These are phyloP conservation scores for Smittium mucronatum DNA, from an alignment of 371 early-diverging fungal species.

Conservation along the genomic window DNA sequence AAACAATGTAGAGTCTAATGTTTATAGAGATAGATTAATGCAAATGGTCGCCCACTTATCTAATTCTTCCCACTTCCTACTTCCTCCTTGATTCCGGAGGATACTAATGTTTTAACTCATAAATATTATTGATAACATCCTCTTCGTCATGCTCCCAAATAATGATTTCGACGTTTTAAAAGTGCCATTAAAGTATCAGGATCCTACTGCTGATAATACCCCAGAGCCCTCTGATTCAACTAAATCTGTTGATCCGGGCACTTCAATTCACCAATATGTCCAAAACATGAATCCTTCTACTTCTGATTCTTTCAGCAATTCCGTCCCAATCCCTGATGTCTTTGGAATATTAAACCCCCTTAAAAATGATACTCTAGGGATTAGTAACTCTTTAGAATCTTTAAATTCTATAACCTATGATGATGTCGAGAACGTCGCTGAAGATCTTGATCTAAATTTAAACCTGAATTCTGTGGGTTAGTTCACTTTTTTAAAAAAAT, in stretches of 20 bases:
- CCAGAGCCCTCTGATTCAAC: background rate
- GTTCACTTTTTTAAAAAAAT: no score
- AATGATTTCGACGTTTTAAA: background rate
- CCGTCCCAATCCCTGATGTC: background rate
- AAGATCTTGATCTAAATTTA: background rate
- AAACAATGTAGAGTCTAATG: no score
- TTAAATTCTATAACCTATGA: background rate
- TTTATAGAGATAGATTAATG: no score
- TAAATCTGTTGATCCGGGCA: background rate
- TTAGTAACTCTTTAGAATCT: background rate
- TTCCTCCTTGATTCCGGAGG: no score
- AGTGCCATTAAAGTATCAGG: background rate
- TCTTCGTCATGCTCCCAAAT: no score
- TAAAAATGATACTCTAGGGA: background rate
- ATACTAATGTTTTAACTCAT: no score
- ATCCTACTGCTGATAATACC: background rate
- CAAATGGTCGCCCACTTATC: no score
- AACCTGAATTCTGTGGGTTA: background rate
- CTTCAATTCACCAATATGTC: no score
- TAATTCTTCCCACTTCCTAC: no score
- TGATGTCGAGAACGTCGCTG: background rate
- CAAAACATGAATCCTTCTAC: background rate
- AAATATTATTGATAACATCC: no score
- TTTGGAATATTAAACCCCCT: background rate
- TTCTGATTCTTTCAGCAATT: background rate